Evolutionary conservation across 2,329 filamentous ascomycete species (phyloP), one percentile per base, ranked within the genome.

Genomic region (Gnomoniopsis smithogilvyi): DNA sequence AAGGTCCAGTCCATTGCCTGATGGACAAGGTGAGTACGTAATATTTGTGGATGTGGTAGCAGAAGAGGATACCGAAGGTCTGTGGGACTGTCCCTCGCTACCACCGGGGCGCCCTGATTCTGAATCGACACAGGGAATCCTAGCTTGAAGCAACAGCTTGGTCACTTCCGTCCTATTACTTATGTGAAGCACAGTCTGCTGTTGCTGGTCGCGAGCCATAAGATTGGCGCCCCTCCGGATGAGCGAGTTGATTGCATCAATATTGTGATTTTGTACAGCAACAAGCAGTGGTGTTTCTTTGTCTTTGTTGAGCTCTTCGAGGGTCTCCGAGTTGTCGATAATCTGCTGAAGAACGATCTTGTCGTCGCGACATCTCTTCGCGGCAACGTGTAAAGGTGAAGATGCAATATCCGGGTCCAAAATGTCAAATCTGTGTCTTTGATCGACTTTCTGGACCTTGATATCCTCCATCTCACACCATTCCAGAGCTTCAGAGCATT

Each of bases 391-490:
- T 10, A 61, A 41, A 2, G 55, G 59, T 2, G 59, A 61, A 3
- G 51, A 54, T 10, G 26, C 33, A 4, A 38, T 41, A 11, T 55
- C 47, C 2, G 54, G 55, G 11, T 54, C 55, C 4, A 58, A 7
- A 3, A 43, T 34, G 2, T 61, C 59, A 21, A 61, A 61, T 6
- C 46, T 36, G 30, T 34, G 38, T 7, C 26, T 24, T 14, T 51
- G 34, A 7, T 47, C 24, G 7, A 24, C 17, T 0, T 8, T 10
- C 2, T 22, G 17, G 3, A 61, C 51, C 4, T 1, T 3, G 6
- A 58, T n/a, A n/a, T n/a, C n/a, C n/a, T n/a, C n/a, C n/a, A n/a
- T n/a, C 1, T 22, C 12, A 22, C 55, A 58, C 59, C 59, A 61
- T 12, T 34, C 21, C 14, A 61, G 30, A 22, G 59, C 59, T 34